phyloP scores from a whole-genome alignment of 768 basidiomycete species.

The Cyclocybe cylindracea region DNA sequence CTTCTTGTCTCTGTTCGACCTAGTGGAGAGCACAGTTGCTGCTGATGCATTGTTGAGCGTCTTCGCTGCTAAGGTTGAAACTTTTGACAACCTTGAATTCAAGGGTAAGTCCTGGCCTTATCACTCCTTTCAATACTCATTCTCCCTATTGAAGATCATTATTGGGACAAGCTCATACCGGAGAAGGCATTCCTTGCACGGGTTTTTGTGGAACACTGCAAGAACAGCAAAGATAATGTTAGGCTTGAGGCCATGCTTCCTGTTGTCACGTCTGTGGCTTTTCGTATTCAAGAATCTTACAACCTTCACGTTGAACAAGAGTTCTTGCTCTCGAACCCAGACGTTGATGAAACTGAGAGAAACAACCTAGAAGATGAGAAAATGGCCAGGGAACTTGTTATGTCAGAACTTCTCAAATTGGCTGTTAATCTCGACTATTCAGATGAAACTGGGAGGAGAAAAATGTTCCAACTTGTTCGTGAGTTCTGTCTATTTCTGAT shows the following conservation, averaged over 20 bases:
- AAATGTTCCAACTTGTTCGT: slow-evolving; percentile 88
- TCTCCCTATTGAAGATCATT: slow-evolving; percentile 50
- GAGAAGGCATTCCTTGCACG: slow-evolving; percentile 82
- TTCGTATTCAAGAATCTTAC: slow-evolving; percentile 68
- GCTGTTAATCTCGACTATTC: slow-evolving; percentile 85
- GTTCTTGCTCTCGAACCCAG: slow-evolving; percentile 19
- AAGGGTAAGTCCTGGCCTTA: slow-evolving; percentile 46
- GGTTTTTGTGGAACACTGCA: slow-evolving; percentile 81
- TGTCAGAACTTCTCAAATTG: slow-evolving; percentile 80
- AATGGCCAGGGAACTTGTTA: slow-evolving; percentile 59
- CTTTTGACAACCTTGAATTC: slow-evolving; percentile 71
- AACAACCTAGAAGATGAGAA: slow-evolving; percentile 47
- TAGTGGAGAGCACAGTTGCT: slow-evolving; percentile 58
- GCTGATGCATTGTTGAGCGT: slow-evolving; percentile 75
- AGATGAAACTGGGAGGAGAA: slow-evolving; percentile 88
- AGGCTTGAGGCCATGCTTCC: slow-evolving; percentile 75
- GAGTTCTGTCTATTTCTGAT: slow-evolving; percentile 31
- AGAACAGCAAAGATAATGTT: slow-evolving; percentile 54
- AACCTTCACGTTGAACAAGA: slow-evolving; percentile 42
- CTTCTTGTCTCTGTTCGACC: slow-evolving; percentile 61
- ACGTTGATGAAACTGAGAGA: slow-evolving; percentile 33
- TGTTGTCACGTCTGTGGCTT: slow-evolving; percentile 82
- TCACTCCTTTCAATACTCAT: not conserved
- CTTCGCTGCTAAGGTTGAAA: slow-evolving; percentile 63
- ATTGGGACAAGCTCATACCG: slow-evolving; percentile 70